These are phyloP conservation scores for Sporothrix curviconia DNA, from an alignment of 2,329 filamentous ascomycete genomes.

Conservation along the genomic window DNA sequence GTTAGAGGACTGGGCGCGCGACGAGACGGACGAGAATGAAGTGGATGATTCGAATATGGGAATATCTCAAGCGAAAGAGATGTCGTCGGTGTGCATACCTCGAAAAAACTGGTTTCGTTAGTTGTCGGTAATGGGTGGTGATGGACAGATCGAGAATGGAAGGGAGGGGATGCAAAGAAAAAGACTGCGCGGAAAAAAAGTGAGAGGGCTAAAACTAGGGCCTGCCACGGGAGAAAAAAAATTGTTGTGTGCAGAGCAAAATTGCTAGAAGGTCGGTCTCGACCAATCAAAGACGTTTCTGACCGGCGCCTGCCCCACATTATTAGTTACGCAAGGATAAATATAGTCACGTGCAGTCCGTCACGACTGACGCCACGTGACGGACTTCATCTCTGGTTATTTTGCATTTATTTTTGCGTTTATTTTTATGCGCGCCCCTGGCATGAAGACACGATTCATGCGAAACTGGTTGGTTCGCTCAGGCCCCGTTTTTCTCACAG, in stretches of 20 bases:
- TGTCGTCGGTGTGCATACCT: constrained; percentile 11
- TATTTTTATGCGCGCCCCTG: constrained; percentile 2
- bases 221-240: constrained; percentile 17
- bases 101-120: constrained; percentile 16
- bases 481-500: background rate
- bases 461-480: constrained; percentile 8
- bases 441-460: background rate
- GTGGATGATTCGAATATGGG: background rate
- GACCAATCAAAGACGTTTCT: constrained; percentile 10
- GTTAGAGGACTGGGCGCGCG: constrained; percentile 5
- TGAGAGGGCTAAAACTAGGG: constrained; percentile 16
- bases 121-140: constrained; percentile 15
- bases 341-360: background rate
- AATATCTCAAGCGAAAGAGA: background rate
- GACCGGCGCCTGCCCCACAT: no score
- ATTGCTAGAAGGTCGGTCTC: constrained; percentile 5
- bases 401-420: background rate
- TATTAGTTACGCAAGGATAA: no score
- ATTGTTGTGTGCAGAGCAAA: constrained; percentile 16
- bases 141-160: constrained; percentile 11
- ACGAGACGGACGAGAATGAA: background rate
- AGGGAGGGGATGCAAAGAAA: constrained; percentile 12
- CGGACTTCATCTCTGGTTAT: background rate
- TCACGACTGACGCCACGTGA: background rate
- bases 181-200: constrained; percentile 11